Evolutionary conservation across 1,139 yeast species (phyloP), one percentile per base, ranked within the genome.

Genomic region (Yamadazyma spencermartinsiae): DNA sequence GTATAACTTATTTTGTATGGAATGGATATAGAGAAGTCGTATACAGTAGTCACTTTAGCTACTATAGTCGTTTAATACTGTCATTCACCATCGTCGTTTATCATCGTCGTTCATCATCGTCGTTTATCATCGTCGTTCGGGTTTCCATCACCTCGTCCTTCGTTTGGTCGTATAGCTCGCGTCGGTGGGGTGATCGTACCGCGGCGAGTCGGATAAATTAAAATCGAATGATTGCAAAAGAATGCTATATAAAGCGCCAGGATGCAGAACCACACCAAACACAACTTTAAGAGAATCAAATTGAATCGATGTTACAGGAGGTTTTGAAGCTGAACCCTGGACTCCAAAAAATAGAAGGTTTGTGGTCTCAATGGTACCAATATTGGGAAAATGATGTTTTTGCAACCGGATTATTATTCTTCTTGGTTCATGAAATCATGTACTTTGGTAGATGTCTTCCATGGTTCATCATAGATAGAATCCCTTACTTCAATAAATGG

Each of bases 321-420:
- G 6, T 19, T 19, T 9, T 19, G 6, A 19, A 19, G 8, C 21
- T 19, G 21, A 19, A 6, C 6, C 9, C 21, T 7, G 21, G 21
- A 19, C 9, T 19, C 6, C 9, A 6, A 6, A 19, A 7, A 19
- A 11, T 51, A 18, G 96, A 87, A 57, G 72, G 68, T 44, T 57
- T 76, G 42, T 88, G 96, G 96, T 90, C 87, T 19, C 64, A 82
- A 13, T 88, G 86, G 76, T 88, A 86, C 65, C 65, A 75, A 36
- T 85, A 77, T 59, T 74, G 86, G 71, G 72, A 78, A 48, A 87
- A 86, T 53, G 95, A 87, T 58, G 67, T 80, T 26, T 71, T 87
- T 42, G 95, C 96, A 12, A 72, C 76, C 16, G 76, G 76, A 1
- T 57, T 71, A 36, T 54, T 71, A 38, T 65, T 72, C 53, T 71